phyloP scores from a whole-genome alignment of 2,329 filamentous ascomycete species.

The Fusarium continuum region DNA sequence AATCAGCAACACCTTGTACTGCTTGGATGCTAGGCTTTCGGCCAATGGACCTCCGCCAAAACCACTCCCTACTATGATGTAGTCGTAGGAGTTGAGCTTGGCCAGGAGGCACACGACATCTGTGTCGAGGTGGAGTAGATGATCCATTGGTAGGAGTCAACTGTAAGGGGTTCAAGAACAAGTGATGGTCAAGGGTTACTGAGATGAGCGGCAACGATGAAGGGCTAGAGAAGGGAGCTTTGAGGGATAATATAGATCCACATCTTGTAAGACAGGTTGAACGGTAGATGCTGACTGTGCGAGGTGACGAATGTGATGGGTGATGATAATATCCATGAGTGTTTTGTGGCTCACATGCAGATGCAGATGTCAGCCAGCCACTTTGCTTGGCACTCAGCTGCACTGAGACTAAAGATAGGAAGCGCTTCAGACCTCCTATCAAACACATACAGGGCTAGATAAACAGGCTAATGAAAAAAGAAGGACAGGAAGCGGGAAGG shows the following conservation, averaged over 20 bases:
- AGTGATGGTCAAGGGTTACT: neutral
- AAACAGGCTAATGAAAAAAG: no score
- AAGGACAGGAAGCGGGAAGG: no score
- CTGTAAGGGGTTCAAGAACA: no score
- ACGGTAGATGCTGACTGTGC: neutral
- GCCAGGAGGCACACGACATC: conserved; percentile 26
- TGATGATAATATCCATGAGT: neutral
- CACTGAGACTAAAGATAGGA: neutral
- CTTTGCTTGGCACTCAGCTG: neutral
- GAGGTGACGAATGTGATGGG: neutral
- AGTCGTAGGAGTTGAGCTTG: conserved; percentile 31
- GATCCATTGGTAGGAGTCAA: no score
- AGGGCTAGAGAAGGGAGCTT: neutral
- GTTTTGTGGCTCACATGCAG: no score
- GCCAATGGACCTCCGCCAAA: conserved; percentile 28
- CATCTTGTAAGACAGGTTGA: neutral
- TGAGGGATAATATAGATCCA: neutral
- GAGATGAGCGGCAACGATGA: neutral
- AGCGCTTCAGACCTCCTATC: no score
- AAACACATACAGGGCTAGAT: no score
- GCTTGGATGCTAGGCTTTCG: conserved; percentile 9
- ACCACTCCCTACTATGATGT: conserved; percentile 31
- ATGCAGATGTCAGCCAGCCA: neutral
- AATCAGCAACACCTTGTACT: conserved; percentile 29
- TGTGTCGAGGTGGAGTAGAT: conserved; percentile 25